Evolutionary conservation across 768 basidiomycete species (phyloP).

Genomic region (Panaeolus cyanescens): DNA sequence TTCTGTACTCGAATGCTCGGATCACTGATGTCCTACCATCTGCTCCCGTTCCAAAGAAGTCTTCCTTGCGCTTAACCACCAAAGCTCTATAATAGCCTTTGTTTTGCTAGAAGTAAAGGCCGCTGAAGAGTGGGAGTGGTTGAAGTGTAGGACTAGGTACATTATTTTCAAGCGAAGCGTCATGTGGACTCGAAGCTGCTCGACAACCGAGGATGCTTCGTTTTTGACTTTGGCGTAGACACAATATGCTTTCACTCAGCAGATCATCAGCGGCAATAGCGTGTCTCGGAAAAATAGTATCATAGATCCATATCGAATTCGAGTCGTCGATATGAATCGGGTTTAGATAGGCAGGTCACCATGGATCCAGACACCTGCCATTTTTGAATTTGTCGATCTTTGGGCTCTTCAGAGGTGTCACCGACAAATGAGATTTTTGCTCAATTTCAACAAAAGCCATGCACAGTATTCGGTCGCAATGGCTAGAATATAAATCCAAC

Average conservation of each 20-base stretch:
- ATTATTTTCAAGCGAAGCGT: too few relatives aligned
- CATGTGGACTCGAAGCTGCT: too few relatives aligned
- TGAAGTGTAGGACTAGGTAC: too few relatives aligned
- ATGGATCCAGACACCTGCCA: neutral
- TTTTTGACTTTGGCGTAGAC: constrained; percentile 1
- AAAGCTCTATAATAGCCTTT: too few relatives aligned
- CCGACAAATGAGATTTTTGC: neutral
- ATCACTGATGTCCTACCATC: neutral
- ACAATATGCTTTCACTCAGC: neutral
- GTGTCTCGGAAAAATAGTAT: neutral
- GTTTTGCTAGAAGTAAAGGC: too few relatives aligned
- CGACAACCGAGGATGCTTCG: too few relatives aligned
- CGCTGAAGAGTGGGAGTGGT: too few relatives aligned
- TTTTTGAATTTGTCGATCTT: neutral
- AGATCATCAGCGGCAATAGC: neutral
- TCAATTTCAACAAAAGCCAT: neutral
- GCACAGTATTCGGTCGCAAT: neutral
- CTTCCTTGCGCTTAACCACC: too few relatives aligned
- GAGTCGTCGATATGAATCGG: neutral
- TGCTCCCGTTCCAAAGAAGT: neutral
- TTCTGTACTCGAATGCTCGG: neutral
- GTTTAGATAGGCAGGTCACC: neutral
- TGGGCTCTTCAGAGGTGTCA: neutral
- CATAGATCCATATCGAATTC: neutral
- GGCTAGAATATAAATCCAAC: neutral